Conservation (phyloP, 441 rosid species). For the Melastoma candidum region DNA sequence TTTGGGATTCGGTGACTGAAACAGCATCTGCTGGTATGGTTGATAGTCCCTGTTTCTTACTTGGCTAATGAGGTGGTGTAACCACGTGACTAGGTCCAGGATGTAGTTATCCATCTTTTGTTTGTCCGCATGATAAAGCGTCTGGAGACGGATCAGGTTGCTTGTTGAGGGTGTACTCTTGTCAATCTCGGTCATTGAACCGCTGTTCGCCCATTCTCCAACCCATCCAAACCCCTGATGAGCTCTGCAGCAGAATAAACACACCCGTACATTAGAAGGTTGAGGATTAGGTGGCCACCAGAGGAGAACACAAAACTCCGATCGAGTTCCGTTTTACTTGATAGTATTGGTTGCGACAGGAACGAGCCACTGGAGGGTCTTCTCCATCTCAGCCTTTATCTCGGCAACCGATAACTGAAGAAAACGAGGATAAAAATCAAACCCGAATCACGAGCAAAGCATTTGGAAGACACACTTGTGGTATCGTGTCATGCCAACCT, state of each 20-base stretch:
- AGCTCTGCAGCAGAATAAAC: too few relatives aligned
- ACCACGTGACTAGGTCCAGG: constrained; percentile 64
- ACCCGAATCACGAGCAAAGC: too few relatives aligned
- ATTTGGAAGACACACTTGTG: too few relatives aligned
- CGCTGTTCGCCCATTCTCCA: constrained; percentile 51
- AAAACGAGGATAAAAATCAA: too few relatives aligned
- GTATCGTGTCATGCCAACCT: too few relatives aligned
- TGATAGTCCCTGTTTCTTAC: constrained; percentile 33
- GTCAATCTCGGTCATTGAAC: constrained; percentile 51
- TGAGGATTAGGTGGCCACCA: too few relatives aligned
- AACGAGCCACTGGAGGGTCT: constrained; percentile 5
- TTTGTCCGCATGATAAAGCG: constrained; percentile 73
- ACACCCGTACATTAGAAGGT: too few relatives aligned
- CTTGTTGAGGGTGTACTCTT: constrained; percentile 26
- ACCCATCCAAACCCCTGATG: constrained; percentile 96
- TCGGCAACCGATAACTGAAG: too few relatives aligned
- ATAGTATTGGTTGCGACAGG: constrained; percentile 1
- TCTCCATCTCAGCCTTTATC: constrained; percentile 5
- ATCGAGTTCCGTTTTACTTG: neutral
- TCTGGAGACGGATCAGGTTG: constrained; percentile 54
- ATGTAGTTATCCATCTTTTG: constrained; percentile 48
- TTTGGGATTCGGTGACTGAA: constrained; percentile 18
- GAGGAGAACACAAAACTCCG: too few relatives aligned
- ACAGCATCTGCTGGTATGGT: constrained; percentile 21
- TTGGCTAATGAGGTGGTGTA: constrained; percentile 49